Evolutionary conservation across 2,329 filamentous ascomycete species (phyloP).

Genomic region (Cladosporium sp.): DNA sequence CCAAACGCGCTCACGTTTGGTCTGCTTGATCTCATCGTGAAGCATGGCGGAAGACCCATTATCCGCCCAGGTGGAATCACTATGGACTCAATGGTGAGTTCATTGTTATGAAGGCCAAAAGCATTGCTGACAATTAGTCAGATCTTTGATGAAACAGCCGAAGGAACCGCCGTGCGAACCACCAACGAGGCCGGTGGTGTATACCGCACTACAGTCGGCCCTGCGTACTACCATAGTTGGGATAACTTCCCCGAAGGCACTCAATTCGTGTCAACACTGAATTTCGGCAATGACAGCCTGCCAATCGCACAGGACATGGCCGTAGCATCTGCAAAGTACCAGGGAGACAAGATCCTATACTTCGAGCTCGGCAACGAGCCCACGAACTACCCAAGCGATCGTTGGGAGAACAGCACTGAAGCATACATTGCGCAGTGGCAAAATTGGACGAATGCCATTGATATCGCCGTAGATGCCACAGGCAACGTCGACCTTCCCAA

Average conservation of each 20-base stretch:
- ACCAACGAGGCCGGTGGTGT: conserved; percentile 25
- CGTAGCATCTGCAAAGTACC: conserved; percentile 26
- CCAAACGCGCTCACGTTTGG: conserved; percentile 26
- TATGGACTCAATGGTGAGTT: conserved; percentile 25
- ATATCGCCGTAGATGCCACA: conserved; percentile 21
- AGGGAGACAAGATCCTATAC: conserved; percentile 20
- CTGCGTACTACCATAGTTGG: conserved; percentile 29
- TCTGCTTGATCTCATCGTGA: conserved; percentile 23
- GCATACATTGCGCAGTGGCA: conserved; percentile 29
- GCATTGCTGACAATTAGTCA: background rate
- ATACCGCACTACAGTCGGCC: conserved; percentile 27
- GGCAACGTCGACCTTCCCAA: conserved; percentile 11
- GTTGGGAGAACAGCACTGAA: conserved; percentile 24
- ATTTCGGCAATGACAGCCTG: conserved; percentile 28
- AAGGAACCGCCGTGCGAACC: conserved; percentile 21
- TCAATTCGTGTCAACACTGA: conserved; percentile 27
- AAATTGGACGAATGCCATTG: conserved; percentile 25
- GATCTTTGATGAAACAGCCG: conserved; percentile 23
- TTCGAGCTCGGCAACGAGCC: conserved; percentile 31
- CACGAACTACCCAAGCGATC: conserved; percentile 23
- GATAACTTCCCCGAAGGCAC: conserved; percentile 27
- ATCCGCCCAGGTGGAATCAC: conserved; percentile 29
- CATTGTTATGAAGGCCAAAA: too few species aligned
- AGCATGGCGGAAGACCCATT: conserved; percentile 25
- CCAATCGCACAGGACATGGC: conserved; percentile 26